Evolutionary conservation across 192 early-diverging fungal genomes (phyloP).

Genomic region (Mortierella alpina): DNA sequence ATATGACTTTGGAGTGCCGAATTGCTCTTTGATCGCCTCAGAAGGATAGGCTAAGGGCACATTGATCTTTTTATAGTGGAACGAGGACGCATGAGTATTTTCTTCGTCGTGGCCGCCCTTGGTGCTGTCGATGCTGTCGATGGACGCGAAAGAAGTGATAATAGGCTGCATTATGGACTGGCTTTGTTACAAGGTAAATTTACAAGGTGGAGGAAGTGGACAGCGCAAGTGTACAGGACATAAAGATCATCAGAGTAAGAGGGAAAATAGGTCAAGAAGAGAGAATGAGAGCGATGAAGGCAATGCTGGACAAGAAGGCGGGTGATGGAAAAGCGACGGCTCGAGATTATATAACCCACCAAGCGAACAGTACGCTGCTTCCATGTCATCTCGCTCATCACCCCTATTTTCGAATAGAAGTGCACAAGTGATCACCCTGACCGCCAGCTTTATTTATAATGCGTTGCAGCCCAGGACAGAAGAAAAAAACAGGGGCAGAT

Average conservation of each 20-base stretch:
- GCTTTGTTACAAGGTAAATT: background rate
- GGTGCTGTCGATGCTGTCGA: background rate
- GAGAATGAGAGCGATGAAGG: background rate
- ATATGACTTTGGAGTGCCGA: conserved; percentile 21
- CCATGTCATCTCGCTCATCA: no score
- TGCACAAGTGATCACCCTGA: no score
- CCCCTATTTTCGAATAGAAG: no score
- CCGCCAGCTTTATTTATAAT: no score
- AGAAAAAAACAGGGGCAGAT: no score
- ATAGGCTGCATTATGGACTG: conserved; percentile 21
- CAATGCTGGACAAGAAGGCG: no score
- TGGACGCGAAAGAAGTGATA: conserved; percentile 9
- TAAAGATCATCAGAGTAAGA: no score
- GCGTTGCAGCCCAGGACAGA: no score
- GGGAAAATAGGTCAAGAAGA: no score
- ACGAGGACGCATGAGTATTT: background rate
- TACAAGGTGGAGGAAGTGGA: background rate
- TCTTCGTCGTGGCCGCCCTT: conserved; percentile 1
- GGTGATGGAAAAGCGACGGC: no score
- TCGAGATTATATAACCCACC: no score
- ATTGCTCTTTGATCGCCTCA: conserved; percentile 28
- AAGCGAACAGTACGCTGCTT: no score
- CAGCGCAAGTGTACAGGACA: background rate
- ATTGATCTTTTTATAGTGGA: conserved; percentile 30
- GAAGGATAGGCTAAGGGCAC: conserved; percentile 42